These are phyloP conservation scores for Candida dajiaensis DNA, from an alignment of 805 yeast genomes.

Conservation along the genomic window DNA sequence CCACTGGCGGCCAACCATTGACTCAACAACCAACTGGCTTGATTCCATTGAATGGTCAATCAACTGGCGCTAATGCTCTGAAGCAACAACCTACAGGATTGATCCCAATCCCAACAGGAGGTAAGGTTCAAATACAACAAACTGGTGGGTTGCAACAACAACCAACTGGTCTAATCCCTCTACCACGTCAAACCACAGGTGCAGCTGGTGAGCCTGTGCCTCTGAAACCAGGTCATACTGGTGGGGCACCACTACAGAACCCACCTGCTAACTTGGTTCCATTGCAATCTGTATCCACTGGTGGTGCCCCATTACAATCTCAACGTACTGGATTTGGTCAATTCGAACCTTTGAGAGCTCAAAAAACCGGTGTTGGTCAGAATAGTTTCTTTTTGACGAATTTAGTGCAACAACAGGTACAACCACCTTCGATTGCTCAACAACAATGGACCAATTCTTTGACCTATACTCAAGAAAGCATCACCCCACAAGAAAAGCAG, in stretches of 20 bases:
- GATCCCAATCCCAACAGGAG: not conserved
- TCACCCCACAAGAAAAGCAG: slow-evolving; percentile 76
- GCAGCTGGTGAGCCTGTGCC: slow-evolving; percentile 21
- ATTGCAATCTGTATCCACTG: slow-evolving; percentile 32
- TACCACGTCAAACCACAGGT: slow-evolving; percentile 27
- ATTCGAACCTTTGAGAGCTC: slow-evolving; percentile 31
- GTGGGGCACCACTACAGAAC: slow-evolving; percentile 6
- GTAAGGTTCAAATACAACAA: not conserved
- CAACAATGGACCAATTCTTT: slow-evolving; percentile 17
- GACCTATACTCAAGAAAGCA: slow-evolving; percentile 37
- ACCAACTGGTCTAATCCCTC: slow-evolving; percentile 29
- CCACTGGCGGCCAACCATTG: slow-evolving; percentile 10
- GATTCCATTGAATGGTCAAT: slow-evolving; percentile 5
- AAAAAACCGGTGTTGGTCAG: slow-evolving; percentile 40
- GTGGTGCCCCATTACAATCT: slow-evolving; percentile 30
- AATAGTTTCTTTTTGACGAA: slow-evolving; percentile 35
- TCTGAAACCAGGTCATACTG: slow-evolving; percentile 19
- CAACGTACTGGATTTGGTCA: slow-evolving; percentile 52
- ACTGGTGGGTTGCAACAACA: slow-evolving; percentile 27
- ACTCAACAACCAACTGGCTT: slow-evolving; percentile 30
- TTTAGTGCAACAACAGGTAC: slow-evolving; percentile 59
- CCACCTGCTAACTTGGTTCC: slow-evolving; percentile 23
- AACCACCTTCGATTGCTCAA: not conserved
- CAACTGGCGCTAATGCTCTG: slow-evolving; percentile 13
- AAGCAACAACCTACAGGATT: slow-evolving; percentile 65